Percentiles rank a stretch among this genome's conserved stretches.
Conservation (phyloP, 495 filamentous ascomycete species). For the Hypoxylon subgilvum region DNA sequence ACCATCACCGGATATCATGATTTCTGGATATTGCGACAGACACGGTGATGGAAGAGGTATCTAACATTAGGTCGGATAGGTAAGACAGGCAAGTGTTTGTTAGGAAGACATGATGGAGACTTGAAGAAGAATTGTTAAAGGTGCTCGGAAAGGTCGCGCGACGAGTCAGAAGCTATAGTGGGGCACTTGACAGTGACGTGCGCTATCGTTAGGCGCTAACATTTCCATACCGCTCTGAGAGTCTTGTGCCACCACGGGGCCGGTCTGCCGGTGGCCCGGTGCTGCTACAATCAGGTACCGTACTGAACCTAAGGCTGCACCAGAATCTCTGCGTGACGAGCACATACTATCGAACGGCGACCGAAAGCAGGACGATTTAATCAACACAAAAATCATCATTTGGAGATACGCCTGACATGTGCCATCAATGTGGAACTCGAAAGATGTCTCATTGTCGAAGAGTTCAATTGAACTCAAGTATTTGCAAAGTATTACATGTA, state of each 20-base stretch:
- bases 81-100: neutral
- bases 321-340: too few species aligned
- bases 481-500: neutral
- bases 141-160: conserved; percentile 8
- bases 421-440: neutral
- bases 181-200: conserved; percentile 22
- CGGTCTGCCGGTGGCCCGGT: too few species aligned
- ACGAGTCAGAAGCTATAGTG: conserved; percentile 36
- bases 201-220: conserved; percentile 15
- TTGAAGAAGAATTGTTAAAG: neutral
- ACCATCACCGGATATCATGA: conserved; percentile 21
- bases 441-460: neutral
- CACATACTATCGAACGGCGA: too few species aligned
- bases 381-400: too few species aligned
- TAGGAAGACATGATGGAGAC: neutral
- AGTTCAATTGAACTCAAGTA: neutral
- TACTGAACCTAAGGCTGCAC: too few species aligned
- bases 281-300: too few species aligned
- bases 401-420: too few species aligned
- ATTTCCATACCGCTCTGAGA: neutral
- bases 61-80: conserved; percentile 15
- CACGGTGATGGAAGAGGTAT: neutral
- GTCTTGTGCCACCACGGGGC: neutral
- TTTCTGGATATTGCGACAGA: conserved; percentile 1
- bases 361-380: too few species aligned